A percentile compares a stretch with the other conserved stretches of the same genome.
Conservation (phyloP, 805 yeast species). For the Schwanniomyces sp. region DNA sequence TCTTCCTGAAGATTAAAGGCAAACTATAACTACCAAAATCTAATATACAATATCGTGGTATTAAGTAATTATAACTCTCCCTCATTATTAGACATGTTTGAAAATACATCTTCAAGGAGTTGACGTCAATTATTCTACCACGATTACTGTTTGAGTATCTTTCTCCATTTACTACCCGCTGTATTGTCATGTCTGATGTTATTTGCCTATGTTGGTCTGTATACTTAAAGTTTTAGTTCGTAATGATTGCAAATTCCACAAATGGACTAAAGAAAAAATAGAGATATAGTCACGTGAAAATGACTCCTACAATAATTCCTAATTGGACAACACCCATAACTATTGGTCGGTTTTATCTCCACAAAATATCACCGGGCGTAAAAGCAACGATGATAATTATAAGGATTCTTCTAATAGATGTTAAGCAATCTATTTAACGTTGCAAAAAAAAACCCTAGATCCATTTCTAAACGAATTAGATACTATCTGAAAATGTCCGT, state of each 20-base stretch:
- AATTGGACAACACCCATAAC: neutral
- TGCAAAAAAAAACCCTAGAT: neutral
- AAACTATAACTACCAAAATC: too few species aligned
- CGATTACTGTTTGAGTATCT: too few species aligned
- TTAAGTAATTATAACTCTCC: too few species aligned
- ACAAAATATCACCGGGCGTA: neutral
- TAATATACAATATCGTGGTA: too few species aligned
- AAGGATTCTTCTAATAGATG: neutral
- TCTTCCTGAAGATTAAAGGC: too few species aligned
- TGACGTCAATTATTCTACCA: too few species aligned
- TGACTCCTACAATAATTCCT: neutral
- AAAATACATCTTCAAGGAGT: too few species aligned
- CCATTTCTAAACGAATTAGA: neutral
- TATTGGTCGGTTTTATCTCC: neutral
- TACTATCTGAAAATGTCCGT: slow-evolving; percentile 24
- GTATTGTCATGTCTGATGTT: too few species aligned
- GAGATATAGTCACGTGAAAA: neutral
- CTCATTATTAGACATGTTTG: too few species aligned
- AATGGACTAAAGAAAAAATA: neutral
- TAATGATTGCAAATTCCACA: slow-evolving; percentile 9
- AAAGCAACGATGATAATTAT: neutral
- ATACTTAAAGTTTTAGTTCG: neutral
- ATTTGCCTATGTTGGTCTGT: too few species aligned
- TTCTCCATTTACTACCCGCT: too few species aligned
- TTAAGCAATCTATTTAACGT: neutral